Percentiles rank a stretch among this genome's conserved stretches.
These are phyloP conservation scores for Dalbergia oliveri DNA, from an alignment of 306 rosid species.

Conservation along the genomic window DNA sequence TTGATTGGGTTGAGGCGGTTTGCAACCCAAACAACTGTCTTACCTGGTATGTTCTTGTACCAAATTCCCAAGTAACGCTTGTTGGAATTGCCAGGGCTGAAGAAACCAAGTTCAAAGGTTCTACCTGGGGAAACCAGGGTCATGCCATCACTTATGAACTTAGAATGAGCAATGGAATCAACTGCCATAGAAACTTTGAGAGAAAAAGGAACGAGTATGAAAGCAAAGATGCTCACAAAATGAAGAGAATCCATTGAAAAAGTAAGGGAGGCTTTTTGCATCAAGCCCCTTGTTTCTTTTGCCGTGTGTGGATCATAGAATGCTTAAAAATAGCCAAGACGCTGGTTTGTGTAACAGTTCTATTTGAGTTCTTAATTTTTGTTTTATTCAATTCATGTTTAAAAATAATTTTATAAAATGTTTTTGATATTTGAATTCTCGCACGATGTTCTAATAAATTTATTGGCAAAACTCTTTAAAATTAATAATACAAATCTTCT, in stretches of 20 bases:
- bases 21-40: slow-evolving; percentile 65
- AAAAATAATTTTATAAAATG: no score
- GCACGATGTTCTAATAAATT: no score
- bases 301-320: no score
- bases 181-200: not conserved
- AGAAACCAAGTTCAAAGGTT: not conserved
- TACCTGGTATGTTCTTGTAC: slow-evolving; percentile 48
- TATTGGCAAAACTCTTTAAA: no score
- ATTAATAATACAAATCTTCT: no score
- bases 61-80: slow-evolving; percentile 61
- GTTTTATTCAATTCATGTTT: no score
- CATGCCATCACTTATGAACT: slow-evolving; percentile 28
- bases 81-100: slow-evolving; percentile 52
- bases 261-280: not conserved
- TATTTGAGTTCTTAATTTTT: no score
- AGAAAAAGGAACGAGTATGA: not conserved
- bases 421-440: no score
- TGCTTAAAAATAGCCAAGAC: no score
- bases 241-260: not conserved
- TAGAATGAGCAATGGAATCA: not conserved
- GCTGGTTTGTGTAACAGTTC: no score
- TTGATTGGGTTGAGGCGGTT: slow-evolving; percentile 52
- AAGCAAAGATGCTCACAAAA: not conserved
- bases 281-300: no score
- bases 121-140: slow-evolving; percentile 58